A percentile compares a stretch with the other conserved stretches of the same genome.
phyloP scores from a whole-genome alignment of 305 asterid species.

The Solanum hybrid region DNA sequence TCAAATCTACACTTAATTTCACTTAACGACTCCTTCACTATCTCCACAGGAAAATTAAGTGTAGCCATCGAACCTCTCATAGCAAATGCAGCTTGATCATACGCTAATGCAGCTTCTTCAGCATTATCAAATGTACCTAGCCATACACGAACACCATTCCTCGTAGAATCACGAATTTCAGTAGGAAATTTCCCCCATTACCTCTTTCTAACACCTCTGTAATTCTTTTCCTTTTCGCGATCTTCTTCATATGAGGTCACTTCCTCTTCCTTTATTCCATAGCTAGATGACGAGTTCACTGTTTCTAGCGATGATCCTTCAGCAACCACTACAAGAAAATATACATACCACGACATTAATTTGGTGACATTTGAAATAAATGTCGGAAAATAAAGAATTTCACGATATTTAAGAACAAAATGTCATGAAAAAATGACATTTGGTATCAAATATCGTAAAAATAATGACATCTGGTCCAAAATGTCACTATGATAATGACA shows the following conservation, averaged over 20 bases:
- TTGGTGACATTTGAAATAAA: too few relatives aligned
- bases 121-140: conserved; percentile 70
- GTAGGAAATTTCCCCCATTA: conserved; percentile 77
- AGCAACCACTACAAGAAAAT: not conserved
- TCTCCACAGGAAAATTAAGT: conserved; percentile 60
- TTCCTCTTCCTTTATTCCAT: conserved; percentile 35
- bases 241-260: conserved; percentile 23
- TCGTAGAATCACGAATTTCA: conserved; percentile 62
- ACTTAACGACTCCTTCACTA: conserved; percentile 44
- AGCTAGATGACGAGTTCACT: not conserved
- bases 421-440: too few relatives aligned
- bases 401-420: too few relatives aligned
- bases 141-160: conserved; percentile 70
- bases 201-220: conserved; percentile 57
- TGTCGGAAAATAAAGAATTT: too few relatives aligned
- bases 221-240: conserved; percentile 22
- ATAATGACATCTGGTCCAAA: too few relatives aligned
- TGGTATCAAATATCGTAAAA: too few relatives aligned
- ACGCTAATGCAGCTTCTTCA: conserved; percentile 10
- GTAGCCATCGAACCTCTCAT: conserved; percentile 58
- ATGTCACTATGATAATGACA: too few relatives aligned
- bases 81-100: conserved; percentile 2
- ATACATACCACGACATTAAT: too few relatives aligned
- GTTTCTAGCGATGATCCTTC: conserved; percentile 19
- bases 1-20: conserved; percentile 45